Evolutionary conservation across 176 grass and related monocot genomes (phyloP), one percentile per base, ranked within the genome.

Genomic region (Musa beccarii): DNA sequence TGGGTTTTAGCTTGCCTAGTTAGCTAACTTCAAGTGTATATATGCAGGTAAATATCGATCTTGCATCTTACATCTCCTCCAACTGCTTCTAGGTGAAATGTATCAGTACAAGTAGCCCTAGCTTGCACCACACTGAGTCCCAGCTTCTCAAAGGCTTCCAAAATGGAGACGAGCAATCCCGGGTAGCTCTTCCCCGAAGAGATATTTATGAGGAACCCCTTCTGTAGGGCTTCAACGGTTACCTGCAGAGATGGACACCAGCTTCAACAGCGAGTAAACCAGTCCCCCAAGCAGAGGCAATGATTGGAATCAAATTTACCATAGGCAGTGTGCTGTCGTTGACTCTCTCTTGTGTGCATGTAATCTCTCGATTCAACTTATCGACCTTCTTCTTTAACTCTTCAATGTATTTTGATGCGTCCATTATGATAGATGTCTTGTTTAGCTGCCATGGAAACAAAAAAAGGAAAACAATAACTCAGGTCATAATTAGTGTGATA

Each of bases 341-440:
- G 52, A 34, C 73, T 49, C 34, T 53, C 17, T 72, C 73, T 53
- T 55, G 52, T 52, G 75, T 8, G 3, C 68, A 51, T 66, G 68
- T 75, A 14, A 77, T 66, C 50, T 77, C 75, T 25, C 51, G 61
- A 25, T 77, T 77, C n/a, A 77, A 43, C n/a, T 10, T 76, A 43
- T 86, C 86, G 3, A 89, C 79, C 66, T 87, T 92, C 74, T 87
- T 79, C 81, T 85, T 89, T 19, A 92, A 76, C 25, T 92, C 90
- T 64, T 78, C 71, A 13, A 92, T 92, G 77, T 92, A 92, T 14
- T 87, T 92, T 0, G 90, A 84, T 67, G 86, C 87, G 24, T 92
- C 86, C 49, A 83, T 66, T 13, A 92, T 53, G 72, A 92, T 92
- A 0, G 90, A 89, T 51, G 90, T 79, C 14, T 85, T 72, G 63